A percentile compares a stretch with the other conserved stretches of the same genome.
These are phyloP conservation scores for Penicillium soppii DNA, from an alignment of 495 filamentous ascomycete genomes.

Conservation along the genomic window DNA sequence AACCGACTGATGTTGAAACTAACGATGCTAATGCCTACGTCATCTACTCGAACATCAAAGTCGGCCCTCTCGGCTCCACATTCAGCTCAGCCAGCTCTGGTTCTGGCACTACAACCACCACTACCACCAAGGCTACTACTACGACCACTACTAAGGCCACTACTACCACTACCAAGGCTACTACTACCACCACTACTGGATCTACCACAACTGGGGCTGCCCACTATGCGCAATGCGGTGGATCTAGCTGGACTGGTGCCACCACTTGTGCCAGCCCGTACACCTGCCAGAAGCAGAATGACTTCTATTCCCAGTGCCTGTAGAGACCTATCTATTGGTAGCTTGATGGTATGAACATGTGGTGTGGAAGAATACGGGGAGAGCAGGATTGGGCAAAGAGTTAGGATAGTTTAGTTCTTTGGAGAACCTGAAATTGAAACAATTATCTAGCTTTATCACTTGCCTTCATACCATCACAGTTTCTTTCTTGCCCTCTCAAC, in stretches of 20 bases:
- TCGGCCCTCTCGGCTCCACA: conserved; percentile 66
- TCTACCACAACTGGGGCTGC: conserved; percentile 23
- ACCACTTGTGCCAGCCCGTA: conserved; percentile 43
- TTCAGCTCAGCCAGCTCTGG: conserved; percentile 28
- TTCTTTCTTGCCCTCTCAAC: no score
- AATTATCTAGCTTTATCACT: no score
- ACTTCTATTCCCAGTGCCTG: conserved; percentile 49
- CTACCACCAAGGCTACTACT: conserved; percentile 1
- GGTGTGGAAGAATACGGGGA: not conserved
- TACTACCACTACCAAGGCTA: conserved; percentile 19
- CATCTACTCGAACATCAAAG: conserved; percentile 64
- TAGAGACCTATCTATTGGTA: conserved; percentile 6
- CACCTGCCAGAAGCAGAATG: conserved; percentile 36
- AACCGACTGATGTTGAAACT: conserved; percentile 60
- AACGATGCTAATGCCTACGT: conserved; percentile 55
- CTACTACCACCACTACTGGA: conserved; percentile 24
- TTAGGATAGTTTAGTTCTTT: no score
- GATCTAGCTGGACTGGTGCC: conserved; percentile 45
- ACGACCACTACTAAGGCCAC: conserved; percentile 4
- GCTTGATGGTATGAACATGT: not conserved
- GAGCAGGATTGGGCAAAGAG: not conserved
- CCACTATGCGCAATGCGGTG: conserved; percentile 52
- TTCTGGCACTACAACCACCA: conserved; percentile 11
- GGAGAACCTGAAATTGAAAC: no score
- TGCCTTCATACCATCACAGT: no score